These are phyloP conservation scores for Ophioceras dolichostomum DNA, from an alignment of 2,329 filamentous ascomycete genomes.

Conservation along the genomic window DNA sequence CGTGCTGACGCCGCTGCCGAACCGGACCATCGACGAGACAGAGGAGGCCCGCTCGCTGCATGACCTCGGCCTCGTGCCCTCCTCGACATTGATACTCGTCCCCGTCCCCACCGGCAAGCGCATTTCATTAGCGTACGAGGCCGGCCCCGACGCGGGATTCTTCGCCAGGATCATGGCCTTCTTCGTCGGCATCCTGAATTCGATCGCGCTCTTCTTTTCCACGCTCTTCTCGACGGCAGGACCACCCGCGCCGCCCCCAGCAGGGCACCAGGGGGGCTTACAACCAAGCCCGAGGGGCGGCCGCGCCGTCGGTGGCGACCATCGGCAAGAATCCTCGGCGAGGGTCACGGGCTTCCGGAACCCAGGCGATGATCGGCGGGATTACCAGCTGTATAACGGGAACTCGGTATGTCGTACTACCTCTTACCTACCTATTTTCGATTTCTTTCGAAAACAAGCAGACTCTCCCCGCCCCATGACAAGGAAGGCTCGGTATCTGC, in stretches of 20 bases:
- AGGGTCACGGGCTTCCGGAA: conserved; percentile 38
- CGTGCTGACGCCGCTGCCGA: conserved; percentile 67
- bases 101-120: conserved; percentile 55
- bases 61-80: conserved; percentile 63
- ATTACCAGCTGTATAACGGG: conserved; percentile 77
- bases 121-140: conserved; percentile 26
- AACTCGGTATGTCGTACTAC: conserved; percentile 56
- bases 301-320: conserved; percentile 7
- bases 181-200: conserved; percentile 15
- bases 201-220: conserved; percentile 16
- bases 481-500: no score
- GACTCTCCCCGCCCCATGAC: no score
- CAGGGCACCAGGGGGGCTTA: not conserved
- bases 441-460: not conserved
- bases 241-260: not conserved
- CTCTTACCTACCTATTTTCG: not conserved
- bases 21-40: conserved; percentile 56
- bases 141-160: conserved; percentile 9
- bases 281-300: conserved; percentile 3
- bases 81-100: conserved; percentile 70
- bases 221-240: conserved; percentile 9
- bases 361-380: conserved; percentile 37
- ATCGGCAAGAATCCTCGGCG: conserved; percentile 4
- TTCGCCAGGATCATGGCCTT: conserved; percentile 21
- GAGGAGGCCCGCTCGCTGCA: conserved; percentile 61